Conservation (phyloP, 1,284 basidiomycete genomes). For the Cerrena zonata region DNA sequence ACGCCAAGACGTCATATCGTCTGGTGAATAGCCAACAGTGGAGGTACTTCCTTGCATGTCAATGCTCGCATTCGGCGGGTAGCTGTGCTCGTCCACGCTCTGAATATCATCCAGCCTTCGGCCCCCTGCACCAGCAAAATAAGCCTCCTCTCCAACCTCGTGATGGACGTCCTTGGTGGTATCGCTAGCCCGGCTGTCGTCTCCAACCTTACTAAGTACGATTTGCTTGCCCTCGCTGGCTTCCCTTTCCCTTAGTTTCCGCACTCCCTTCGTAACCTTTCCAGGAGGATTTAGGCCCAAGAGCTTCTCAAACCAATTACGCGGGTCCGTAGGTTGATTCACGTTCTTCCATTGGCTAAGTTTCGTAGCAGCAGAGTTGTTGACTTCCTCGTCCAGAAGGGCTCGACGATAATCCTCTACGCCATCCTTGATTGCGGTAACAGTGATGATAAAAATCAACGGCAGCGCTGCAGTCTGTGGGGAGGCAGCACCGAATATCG, state of each 20-base stretch:
- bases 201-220: slow-evolving; percentile 52
- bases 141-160: slow-evolving; percentile 31
- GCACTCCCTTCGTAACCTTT: slow-evolving; percentile 78
- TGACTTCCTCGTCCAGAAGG: slow-evolving; percentile 83
- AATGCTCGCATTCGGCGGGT: slow-evolving; percentile 39
- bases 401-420: slow-evolving; percentile 91
- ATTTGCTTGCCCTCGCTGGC: slow-evolving; percentile 60
- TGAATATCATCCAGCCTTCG: slow-evolving; percentile 62
- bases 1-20: slow-evolving; percentile 17
- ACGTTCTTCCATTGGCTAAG: slow-evolving; percentile 86
- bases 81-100: slow-evolving; percentile 59
- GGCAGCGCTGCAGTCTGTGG: slow-evolving; percentile 84
- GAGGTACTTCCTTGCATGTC: slow-evolving; percentile 2
- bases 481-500: slow-evolving; percentile 84
- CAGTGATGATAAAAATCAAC: slow-evolving; percentile 78
- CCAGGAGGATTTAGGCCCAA: slow-evolving; percentile 66
- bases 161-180: slow-evolving; percentile 30
- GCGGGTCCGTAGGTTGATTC: slow-evolving; percentile 77
- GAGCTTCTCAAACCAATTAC: slow-evolving; percentile 70
- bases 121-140: slow-evolving; percentile 35
- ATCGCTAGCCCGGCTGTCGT: slow-evolving; percentile 32
- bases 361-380: slow-evolving; percentile 82
- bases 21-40: neutral
- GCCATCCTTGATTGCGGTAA: slow-evolving; percentile 92
- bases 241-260: slow-evolving; percentile 80